A percentile compares a stretch with the other conserved stretches of the same genome.
Evolutionary conservation across 1,284 basidiomycete species (phyloP).

Genomic region (Apiotrichum siamense): DNA sequence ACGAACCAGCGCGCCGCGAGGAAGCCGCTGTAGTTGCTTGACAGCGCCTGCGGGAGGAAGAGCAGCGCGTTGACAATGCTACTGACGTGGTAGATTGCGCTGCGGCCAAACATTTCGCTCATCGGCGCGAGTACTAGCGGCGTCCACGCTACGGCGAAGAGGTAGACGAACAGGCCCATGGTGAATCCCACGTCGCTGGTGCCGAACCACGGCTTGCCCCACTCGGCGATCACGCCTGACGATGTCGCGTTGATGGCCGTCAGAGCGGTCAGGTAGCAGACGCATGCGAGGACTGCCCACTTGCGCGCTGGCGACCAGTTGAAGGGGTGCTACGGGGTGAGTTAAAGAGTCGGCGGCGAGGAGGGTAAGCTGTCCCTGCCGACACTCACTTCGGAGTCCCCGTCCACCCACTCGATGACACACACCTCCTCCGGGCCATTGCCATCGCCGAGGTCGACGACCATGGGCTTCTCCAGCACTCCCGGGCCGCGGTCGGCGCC

Average conservation of each 20-base stretch:
- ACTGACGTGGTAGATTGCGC: conserved; percentile 35
- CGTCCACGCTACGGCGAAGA: conserved; percentile 32
- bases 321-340: conserved; percentile 33
- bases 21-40: conserved; percentile 32
- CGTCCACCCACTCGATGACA: conserved; percentile 33
- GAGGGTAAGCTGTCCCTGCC: neutral
- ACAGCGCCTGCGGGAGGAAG: conserved; percentile 42
- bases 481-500: neutral
- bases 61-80: conserved; percentile 13
- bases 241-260: conserved; percentile 25
- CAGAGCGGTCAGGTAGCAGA: conserved; percentile 23
- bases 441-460: conserved; percentile 11
- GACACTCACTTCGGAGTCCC: conserved; percentile 36
- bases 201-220: conserved; percentile 27
- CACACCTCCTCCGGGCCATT: conserved; percentile 28
- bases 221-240: conserved; percentile 20
- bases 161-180: conserved; percentile 21
- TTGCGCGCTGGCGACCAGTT: conserved; percentile 32
- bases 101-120: conserved; percentile 38
- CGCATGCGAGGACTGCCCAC: conserved; percentile 19
- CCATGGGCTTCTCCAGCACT: conserved; percentile 6
- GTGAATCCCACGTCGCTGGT: conserved; percentile 20
- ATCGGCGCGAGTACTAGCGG: conserved; percentile 39
- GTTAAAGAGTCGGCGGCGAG: neutral
- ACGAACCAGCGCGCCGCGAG: conserved; percentile 41